Base-by-base conservation (phyloP, 2,329 filamentous ascomycete species). In the Hypoxylon sp. region DNA sequence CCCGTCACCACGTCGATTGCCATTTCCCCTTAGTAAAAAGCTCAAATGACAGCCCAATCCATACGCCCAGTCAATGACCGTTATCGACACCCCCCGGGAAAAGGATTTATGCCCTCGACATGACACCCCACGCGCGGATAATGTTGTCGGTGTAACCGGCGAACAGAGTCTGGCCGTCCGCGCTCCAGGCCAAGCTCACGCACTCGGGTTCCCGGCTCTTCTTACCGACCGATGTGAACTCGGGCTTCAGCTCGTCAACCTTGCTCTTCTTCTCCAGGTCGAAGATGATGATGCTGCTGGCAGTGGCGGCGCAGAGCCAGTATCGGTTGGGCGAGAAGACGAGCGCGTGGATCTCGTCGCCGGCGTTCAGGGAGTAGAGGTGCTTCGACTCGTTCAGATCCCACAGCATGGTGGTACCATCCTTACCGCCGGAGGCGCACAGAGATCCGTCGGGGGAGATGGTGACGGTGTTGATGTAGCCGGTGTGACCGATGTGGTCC, bases 231-330 rank as follows among this genome's bases (percentile, higher is more conserved):
- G 93, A 89, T 80, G 93, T 87, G 87, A 96, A 97, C 83, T 99
- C 96, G 75, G 95, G 95, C 91, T 97, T 97, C 83, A 99, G 91
- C 90, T 98, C 96, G 79, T 98, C 95, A 80, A 98, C 95, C 92
- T 97, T 98, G 91, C 91, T 96, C 94, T 99, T 99, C 94, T 99
- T 99, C 93, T 99, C 96, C 76, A 99, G 90, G 81, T 99, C 96
- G 87, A 99, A 99, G 89, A 99, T 98, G 89, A 97, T 97, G 89
- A 99, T 98, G 89, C 90, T 93, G 86, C 89, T 93, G 80, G 93
- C 89, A 72, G 96, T 99, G 81, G 96, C 96, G 80, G 96, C 96
- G 89, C 96, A 99, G 77, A 99, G 91, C 96, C 96, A 99, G 93
- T 99, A 99, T 84, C 96, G 92, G 93, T 99, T 99, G 81, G 96